Evolutionary conservation across 768 basidiomycete species (phyloP), one percentile per base, ranked within the genome.

Genomic region (Termitomyces sp.): DNA sequence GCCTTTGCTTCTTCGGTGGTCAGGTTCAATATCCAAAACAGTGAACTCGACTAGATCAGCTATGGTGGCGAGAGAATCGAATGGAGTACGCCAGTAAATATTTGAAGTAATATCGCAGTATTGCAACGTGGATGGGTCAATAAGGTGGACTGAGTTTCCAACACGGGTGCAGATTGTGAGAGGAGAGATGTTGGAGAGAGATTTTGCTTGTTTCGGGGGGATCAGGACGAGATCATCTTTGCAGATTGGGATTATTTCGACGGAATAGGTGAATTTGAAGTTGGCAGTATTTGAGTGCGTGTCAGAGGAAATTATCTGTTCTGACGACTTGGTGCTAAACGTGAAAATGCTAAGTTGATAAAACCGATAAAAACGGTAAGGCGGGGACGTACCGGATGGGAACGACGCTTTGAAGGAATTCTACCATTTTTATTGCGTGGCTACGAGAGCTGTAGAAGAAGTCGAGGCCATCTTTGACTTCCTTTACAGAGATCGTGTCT

Each of bases 211-310:
- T 67, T 93, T 92, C 12, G 76, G 72, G 3, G 95, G 93, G 37
- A 99, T 79, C 70, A 91, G 93, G 22, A 98, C 89, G 30, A 99
- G 83, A 73, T 99, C 97, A 69, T 98, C 97, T 71, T 98, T 98
- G 79, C 97, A 99, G 57, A 99, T 85, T 0, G 97, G 95, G 4
- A 89, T 84, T 68, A 99, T 97, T 75, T 98, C 96, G 64, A 98
- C 91, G 5, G 95, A 97, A 78, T 93, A 98, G 5, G 95, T 94
- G 74, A 91, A 95, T 75, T 96, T 98, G 81, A 91, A 97, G 74
- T 93, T 98, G 36, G 96, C 91, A 4, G 95, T 97, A 63, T 84
- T 85, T 50, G 89, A 85, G 72, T 99, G 96, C 1, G 89, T 93
- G 70, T 99, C 97, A 24, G 88, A 79, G 7, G 95, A 97, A 33